A percentile compares a stretch with the other conserved stretches of the same genome.
These are phyloP conservation scores for Erythrobasidium yunnanense DNA, from an alignment of 768 basidiomycete species.

Conservation along the genomic window DNA sequence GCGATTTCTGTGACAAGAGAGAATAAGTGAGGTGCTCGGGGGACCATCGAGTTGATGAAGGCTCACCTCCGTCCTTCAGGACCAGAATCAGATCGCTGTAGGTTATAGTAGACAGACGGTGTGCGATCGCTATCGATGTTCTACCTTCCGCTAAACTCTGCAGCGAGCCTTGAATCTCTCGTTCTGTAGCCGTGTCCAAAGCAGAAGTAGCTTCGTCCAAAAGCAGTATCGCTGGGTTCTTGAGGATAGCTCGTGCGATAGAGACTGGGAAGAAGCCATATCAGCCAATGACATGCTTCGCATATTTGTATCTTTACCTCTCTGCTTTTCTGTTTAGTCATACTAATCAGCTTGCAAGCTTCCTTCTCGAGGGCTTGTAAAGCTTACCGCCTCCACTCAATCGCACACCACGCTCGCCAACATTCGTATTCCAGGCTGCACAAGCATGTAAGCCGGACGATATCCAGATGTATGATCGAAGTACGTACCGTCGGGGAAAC, in stretches of 20 bases:
- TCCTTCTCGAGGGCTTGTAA: not conserved
- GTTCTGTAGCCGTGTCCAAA: conserved; percentile 79
- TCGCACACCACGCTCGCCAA: conserved; percentile 79
- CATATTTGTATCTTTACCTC: conserved; percentile 1
- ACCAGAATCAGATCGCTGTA: conserved; percentile 71
- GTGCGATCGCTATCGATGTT: conserved; percentile 32
- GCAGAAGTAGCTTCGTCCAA: conserved; percentile 46
- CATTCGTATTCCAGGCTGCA: conserved; percentile 60
- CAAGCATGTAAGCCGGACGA: not conserved
- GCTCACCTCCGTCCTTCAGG: conserved; percentile 62
- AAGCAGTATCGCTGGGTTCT: conserved; percentile 51
- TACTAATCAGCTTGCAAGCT: conserved; percentile 2
- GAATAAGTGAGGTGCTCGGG: not conserved
- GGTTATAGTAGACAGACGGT: conserved; percentile 48
- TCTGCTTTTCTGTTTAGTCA: conserved; percentile 31
- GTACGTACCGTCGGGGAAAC: conserved; percentile 56
- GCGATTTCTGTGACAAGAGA: conserved; percentile 14
- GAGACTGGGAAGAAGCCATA: conserved; percentile 42
- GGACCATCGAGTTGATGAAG: not conserved
- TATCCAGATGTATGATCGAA: not conserved
- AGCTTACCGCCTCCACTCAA: conserved; percentile 63
- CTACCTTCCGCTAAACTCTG: conserved; percentile 54
- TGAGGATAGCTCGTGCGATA: conserved; percentile 73
- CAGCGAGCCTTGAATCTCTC: conserved; percentile 78
- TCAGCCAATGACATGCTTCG: not conserved